A percentile compares a stretch with the other conserved stretches of the same genome.
These are phyloP conservation scores for Aspergillus melleus DNA, from an alignment of 2,329 filamentous ascomycete species.

Conservation along the genomic window DNA sequence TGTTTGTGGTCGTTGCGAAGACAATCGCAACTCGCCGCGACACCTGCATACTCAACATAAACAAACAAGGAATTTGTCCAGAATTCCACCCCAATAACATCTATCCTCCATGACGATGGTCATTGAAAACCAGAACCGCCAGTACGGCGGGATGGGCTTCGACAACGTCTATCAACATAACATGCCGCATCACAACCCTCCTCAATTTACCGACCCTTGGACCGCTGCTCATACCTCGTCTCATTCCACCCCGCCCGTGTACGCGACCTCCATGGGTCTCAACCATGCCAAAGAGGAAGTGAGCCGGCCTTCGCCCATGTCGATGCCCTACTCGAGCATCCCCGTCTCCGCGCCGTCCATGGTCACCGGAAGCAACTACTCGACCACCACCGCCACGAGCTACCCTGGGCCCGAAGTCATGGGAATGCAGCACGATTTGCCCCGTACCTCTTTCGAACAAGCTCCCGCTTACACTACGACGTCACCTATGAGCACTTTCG, in stretches of 20 bases:
- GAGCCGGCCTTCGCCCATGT: slow-evolving; percentile 59
- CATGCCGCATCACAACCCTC: slow-evolving; percentile 60
- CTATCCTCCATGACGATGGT: slow-evolving; percentile 83
- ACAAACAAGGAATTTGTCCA: neutral
- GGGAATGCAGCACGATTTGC: slow-evolving; percentile 73
- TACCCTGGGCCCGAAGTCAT: slow-evolving; percentile 67
- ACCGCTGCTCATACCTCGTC: slow-evolving; percentile 58
- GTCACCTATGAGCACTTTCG: slow-evolving; percentile 68
- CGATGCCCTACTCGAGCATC: slow-evolving; percentile 71
- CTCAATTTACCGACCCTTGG: slow-evolving; percentile 93
- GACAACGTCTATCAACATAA: slow-evolving; percentile 71
- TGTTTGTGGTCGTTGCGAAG: slow-evolving; percentile 5
- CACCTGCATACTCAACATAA: neutral
- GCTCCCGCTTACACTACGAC: slow-evolving; percentile 66
- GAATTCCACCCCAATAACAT: neutral
- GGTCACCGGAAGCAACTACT: slow-evolving; percentile 67
- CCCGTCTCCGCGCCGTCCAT: slow-evolving; percentile 73
- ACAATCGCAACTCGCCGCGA: slow-evolving; percentile 2
- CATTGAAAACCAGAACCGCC: slow-evolving; percentile 83
- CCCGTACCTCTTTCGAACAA: slow-evolving; percentile 72
- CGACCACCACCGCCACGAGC: slow-evolving; percentile 54
- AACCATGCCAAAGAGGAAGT: slow-evolving; percentile 59
- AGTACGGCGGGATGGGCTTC: slow-evolving; percentile 76
- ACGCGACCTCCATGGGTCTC: slow-evolving; percentile 60
- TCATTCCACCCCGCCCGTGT: slow-evolving; percentile 63